Conservation (phyloP, 2,329 filamentous ascomycete genomes). For the Coleophoma eucalyptorum region DNA sequence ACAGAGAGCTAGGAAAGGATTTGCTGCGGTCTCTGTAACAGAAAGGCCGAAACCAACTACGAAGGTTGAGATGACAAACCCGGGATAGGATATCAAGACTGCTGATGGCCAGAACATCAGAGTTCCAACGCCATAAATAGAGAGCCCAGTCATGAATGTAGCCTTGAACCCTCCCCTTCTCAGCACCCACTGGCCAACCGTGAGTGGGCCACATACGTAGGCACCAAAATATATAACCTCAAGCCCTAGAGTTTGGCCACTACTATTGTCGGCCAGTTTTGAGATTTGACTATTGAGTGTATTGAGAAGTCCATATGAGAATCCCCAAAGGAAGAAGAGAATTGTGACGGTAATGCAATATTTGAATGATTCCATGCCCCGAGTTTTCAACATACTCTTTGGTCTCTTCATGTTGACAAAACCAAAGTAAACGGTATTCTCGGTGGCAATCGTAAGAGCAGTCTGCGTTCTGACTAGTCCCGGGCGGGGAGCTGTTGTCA, state of each 20-base stretch:
- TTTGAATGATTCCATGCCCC: conserved; percentile 60
- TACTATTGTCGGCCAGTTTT: conserved; percentile 50
- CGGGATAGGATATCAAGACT: conserved; percentile 69
- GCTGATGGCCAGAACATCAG: conserved; percentile 84
- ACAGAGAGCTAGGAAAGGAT: conserved; percentile 69
- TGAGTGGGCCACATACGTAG: conserved; percentile 66
- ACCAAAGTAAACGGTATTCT: conserved; percentile 61
- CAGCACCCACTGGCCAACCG: conserved; percentile 68
- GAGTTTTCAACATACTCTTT: conserved; percentile 67
- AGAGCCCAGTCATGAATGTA: conserved; percentile 74
- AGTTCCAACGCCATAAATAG: conserved; percentile 72
- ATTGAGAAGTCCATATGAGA: conserved; percentile 84
- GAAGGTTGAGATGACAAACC: conserved; percentile 71
- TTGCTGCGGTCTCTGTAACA: conserved; percentile 76
- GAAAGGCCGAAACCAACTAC: conserved; percentile 75
- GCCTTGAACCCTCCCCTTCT: conserved; percentile 72
- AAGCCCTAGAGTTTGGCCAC: conserved; percentile 61
- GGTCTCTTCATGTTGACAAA: conserved; percentile 69
- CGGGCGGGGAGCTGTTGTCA: conserved; percentile 17
- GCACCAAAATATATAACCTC: conserved; percentile 69
- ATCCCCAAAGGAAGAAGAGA: conserved; percentile 85
- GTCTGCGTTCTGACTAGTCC: conserved; percentile 1
- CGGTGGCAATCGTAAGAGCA: conserved; percentile 8
- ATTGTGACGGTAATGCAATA: conserved; percentile 74
- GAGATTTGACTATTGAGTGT: conserved; percentile 73